phyloP scores from a whole-genome alignment of 2,329 filamentous ascomycete species.

The Raffaelea albimanens region DNA sequence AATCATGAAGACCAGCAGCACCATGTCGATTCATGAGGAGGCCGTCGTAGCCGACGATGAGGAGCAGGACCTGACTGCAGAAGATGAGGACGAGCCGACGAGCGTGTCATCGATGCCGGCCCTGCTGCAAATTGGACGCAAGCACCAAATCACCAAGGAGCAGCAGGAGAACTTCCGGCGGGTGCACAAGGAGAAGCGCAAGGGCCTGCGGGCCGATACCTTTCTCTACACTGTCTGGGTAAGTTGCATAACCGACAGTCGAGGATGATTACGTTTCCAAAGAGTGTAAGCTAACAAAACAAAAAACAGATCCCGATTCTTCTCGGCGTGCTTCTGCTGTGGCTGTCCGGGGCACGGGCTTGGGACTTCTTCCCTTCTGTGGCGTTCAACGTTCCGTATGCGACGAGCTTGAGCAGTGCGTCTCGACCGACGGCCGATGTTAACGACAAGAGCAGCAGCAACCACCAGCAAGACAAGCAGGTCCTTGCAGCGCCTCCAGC shows the following conservation, averaged over 20 bases:
- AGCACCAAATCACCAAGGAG: conserved; percentile 54
- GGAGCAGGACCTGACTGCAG: conserved; percentile 24
- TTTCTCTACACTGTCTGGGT: conserved; percentile 64
- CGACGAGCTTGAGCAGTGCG: conserved; percentile 11
- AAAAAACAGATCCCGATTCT: conserved; percentile 13
- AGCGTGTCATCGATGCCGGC: conserved; percentile 17
- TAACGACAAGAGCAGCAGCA: too few species aligned
- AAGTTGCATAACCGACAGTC: conserved; percentile 23
- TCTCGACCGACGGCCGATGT: conserved; percentile 2
- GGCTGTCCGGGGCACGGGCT: conserved; percentile 11
- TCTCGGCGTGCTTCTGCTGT: conserved; percentile 12
- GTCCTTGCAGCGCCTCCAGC: background rate
- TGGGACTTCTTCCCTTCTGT: conserved; percentile 12
- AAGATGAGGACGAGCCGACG: conserved; percentile 10
- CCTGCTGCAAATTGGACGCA: conserved; percentile 51
- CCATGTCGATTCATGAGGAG: conserved; percentile 22
- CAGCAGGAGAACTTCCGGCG: conserved; percentile 55
- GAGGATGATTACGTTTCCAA: too few species aligned
- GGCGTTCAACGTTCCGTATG: conserved; percentile 13
- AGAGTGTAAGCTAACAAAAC: background rate
- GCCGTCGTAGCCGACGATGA: conserved; percentile 10
- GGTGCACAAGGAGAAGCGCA: conserved; percentile 52
- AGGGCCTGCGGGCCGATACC: conserved; percentile 52
- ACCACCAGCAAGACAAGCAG: background rate
- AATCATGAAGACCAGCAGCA: conserved; percentile 8